phyloP scores from a whole-genome alignment of 2,329 filamentous ascomycete genomes.

The Colletotrichum tofieldiae region DNA sequence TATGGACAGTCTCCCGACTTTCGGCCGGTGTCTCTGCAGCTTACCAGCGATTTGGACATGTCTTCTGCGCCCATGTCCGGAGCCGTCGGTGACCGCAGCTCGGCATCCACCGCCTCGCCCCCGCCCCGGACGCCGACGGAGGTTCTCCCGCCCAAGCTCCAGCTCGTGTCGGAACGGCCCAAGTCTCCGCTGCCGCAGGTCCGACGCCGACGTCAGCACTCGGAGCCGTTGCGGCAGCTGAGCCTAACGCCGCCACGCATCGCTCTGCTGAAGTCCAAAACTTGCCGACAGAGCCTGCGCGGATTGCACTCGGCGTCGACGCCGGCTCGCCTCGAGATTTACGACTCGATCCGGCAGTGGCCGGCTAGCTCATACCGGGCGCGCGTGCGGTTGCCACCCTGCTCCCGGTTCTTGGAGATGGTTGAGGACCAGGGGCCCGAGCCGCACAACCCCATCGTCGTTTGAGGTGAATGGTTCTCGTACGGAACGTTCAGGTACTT shows the following conservation, averaged over 20 bases:
- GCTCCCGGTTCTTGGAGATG: conserved; percentile 38
- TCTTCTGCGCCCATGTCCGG: neutral
- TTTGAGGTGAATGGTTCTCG: neutral
- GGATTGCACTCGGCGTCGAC: conserved; percentile 29
- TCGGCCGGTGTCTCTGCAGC: conserved; percentile 15
- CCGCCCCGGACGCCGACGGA: conserved; percentile 33
- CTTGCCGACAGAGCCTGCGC: conserved; percentile 36
- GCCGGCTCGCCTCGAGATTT: conserved; percentile 27
- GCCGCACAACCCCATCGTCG: conserved; percentile 17
- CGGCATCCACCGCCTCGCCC: conserved; percentile 18
- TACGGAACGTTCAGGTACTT: neutral
- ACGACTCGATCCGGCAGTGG: conserved; percentile 41
- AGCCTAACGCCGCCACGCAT: conserved; percentile 36
- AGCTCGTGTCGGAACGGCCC: conserved; percentile 24
- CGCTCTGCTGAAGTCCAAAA: conserved; percentile 37
- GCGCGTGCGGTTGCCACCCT: conserved; percentile 35
- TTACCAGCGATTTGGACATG: neutral
- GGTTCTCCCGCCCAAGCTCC: conserved; percentile 22
- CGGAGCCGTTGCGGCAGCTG: conserved; percentile 30
- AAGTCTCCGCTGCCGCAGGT: conserved; percentile 11
- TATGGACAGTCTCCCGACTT: conserved; percentile 3
- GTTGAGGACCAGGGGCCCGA: conserved; percentile 17
- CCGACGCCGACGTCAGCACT: conserved; percentile 33
- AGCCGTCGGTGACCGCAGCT: conserved; percentile 12
- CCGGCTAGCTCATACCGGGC: conserved; percentile 28